phyloP scores from a whole-genome alignment of 2,329 filamentous ascomycete species.

The Incumbomyces lentus region DNA sequence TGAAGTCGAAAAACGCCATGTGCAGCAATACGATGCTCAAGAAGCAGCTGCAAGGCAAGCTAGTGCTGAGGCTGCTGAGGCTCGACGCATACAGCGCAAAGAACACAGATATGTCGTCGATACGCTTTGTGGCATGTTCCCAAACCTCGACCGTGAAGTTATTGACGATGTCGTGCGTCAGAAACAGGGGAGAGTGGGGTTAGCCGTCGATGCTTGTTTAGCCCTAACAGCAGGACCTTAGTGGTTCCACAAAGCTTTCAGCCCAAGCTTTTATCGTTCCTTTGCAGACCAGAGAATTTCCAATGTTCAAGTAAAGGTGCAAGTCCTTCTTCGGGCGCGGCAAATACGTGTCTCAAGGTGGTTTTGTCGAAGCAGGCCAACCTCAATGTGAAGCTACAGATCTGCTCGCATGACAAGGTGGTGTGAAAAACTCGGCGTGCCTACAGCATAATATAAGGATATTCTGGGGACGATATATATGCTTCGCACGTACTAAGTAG shows the following conservation, averaged over 20 bases:
- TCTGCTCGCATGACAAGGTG: no score
- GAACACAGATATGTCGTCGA: slow-evolving; percentile 90
- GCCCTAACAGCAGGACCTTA: slow-evolving; percentile 45
- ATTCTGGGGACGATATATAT: no score
- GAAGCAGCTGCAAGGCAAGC: slow-evolving; percentile 85
- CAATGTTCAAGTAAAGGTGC: no score
- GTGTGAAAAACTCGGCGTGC: background rate
- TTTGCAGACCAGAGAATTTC: no score
- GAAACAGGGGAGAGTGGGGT: slow-evolving; percentile 82
- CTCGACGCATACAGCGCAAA: slow-evolving; percentile 65
- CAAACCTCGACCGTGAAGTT: slow-evolving; percentile 82
- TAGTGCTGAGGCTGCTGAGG: slow-evolving; percentile 79
- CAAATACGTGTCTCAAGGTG: no score
- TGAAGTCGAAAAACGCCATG: slow-evolving; percentile 24
- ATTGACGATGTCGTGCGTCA: slow-evolving; percentile 95
- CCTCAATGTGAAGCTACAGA: no score
- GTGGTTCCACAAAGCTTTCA: no score
- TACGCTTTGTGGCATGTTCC: slow-evolving; percentile 92
- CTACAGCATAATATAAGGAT: no score
- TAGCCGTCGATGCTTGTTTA: slow-evolving; percentile 78
- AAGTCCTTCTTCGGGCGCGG: no score
- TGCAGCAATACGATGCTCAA: slow-evolving; percentile 55
- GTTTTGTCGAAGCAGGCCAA: no score
- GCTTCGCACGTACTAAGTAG: no score
- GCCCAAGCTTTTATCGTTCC: no score